Conservation (phyloP, 495 filamentous ascomycete species). For the Neurospora pannonica region DNA sequence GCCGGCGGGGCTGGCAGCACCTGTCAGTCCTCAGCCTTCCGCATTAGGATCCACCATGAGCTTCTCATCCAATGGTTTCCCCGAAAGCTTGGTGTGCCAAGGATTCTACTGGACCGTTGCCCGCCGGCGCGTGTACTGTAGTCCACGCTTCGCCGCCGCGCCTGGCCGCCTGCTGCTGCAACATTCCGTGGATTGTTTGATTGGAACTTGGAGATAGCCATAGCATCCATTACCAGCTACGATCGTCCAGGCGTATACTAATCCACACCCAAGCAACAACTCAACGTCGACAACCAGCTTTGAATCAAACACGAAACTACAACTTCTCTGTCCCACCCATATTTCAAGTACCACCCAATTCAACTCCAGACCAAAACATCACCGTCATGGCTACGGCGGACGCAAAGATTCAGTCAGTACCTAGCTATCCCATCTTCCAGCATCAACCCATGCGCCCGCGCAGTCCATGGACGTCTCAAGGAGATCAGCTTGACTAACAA, state of each 20-base stretch:
- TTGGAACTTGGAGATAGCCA: not conserved
- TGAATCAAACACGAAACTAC: not conserved
- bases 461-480: not conserved
- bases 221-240: not conserved
- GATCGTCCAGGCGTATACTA: not conserved
- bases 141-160: not conserved
- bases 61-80: not conserved
- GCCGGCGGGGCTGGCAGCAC: not conserved
- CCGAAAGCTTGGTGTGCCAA: not conserved
- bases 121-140: not conserved
- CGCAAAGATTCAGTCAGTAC: not conserved
- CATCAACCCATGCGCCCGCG: not conserved
- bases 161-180: not conserved
- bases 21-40: not conserved
- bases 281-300: not conserved
- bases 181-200: not conserved
- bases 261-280: not conserved
- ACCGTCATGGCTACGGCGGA: not conserved
- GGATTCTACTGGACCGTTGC: no score
- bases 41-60: not conserved
- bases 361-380: not conserved
- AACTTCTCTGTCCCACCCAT: not conserved
- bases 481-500: not conserved
- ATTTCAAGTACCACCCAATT: not conserved
- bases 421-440: not conserved